Base-by-base conservation (phyloP, 2,329 filamentous ascomycete species). In the Penicillium fuscoglaucum region DNA sequence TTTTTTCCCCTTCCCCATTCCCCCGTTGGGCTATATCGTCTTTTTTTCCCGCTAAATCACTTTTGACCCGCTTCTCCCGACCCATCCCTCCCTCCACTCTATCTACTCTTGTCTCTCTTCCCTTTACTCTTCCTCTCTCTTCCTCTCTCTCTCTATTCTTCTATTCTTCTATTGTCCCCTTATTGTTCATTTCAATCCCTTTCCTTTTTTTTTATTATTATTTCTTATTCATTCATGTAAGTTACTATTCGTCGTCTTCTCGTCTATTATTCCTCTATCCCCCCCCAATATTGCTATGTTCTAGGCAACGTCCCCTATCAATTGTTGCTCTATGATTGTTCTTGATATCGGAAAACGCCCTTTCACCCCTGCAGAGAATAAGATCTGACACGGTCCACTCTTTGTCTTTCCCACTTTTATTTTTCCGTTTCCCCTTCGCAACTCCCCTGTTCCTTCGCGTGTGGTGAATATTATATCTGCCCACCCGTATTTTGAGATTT, bases 321-420 rank as follows among this genome's bases (percentile, higher is more conserved):
- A 45, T 59, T 59, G 57, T 62, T 54, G 53, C 56, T 59, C 39
- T 55, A 46, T 55, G 13, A 15, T 26, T 3, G 35, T 33, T 59
- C 62, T 64, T 66, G 64, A 66, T 66, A 66, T 66, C 50, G 35
- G 37, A 21, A 46, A 46, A 51, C 24, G 12, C 48, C 56, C 51
- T 52, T 61, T 52, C 55, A 66, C 65, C 65, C 65, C 64, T 67
- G 65, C 65, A 65, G 61, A 63, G 59, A 57, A 66, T 62, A 53
- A 61, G 61, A 65, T 63, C 61, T 62, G 66, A 59, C 59, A 66
- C 60, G 61, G 57, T 61, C 64, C 66, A 63, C 63, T 61, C 55
- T 61, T 63, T 61, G 44, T 62, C 54, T 52, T 57, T 66, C 45
- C 56, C 53, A 52, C 59, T 54, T 63, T 62, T 40, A 40, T 40